Conservation (phyloP, 306 rosid species). For the Ceratonia siliqua region DNA sequence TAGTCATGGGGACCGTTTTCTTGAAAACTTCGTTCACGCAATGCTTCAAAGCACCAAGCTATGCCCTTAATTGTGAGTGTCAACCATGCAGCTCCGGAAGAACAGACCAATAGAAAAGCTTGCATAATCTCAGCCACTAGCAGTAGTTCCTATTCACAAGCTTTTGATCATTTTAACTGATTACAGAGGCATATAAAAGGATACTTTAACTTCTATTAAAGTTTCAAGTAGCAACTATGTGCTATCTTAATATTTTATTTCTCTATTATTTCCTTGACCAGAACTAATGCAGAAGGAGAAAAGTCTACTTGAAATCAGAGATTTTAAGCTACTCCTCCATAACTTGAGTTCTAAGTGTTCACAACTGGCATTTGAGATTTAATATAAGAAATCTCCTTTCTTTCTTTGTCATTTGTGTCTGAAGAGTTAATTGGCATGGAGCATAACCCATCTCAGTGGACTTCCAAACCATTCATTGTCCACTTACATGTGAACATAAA, state of each 20-base stretch:
- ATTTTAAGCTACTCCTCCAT: neutral
- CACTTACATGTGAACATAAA: slow-evolving; percentile 25
- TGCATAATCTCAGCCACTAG: neutral
- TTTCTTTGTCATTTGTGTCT: neutral
- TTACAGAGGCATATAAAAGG: neutral
- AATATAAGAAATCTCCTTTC: slow-evolving; percentile 19
- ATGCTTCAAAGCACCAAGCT: neutral
- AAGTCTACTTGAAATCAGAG: neutral
- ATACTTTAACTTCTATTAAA: neutral
- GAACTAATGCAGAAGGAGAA: neutral
- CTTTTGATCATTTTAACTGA: neutral
- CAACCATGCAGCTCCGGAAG: neutral
- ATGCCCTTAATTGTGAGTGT: neutral
- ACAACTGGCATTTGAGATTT: neutral
- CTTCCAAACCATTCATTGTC: slow-evolving; percentile 9
- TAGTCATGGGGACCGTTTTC: neutral
- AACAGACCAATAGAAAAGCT: neutral
- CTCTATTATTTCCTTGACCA: neutral
- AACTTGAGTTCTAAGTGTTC: slow-evolving; percentile 5
- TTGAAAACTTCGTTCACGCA: slow-evolving; percentile 9
- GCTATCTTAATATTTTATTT: neutral
- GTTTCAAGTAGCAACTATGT: neutral
- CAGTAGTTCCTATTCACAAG: neutral
- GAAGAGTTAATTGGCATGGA: slow-evolving; percentile 9
- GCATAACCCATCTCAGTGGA: neutral